Base-by-base conservation (phyloP, 2,329 filamentous ascomycete species). In the Penicillium sp. region DNA sequence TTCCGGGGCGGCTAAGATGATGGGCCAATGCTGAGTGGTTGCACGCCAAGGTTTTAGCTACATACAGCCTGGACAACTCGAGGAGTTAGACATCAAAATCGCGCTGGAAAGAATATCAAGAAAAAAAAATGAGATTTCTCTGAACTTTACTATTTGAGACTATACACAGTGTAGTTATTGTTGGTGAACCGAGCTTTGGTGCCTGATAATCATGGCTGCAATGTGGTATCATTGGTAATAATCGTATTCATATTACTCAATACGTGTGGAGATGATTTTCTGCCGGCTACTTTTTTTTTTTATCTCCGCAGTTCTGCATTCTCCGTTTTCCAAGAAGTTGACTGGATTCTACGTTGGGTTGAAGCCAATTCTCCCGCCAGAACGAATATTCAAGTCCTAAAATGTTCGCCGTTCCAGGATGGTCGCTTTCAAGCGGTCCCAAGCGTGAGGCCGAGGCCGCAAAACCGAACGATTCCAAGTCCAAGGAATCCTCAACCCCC, bases 371-470 rank as follows among this genome's bases (percentile, higher is more conserved):
- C 40, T 11, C 48, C 44, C 35, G n/a, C 18, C n/a, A n/a, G n/a
- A 18, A 15, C 9, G 14, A 25, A 25, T 23, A 20, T 23, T 15
- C 5, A 9, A 33, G 29, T 26, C 33, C 31, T 20, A 42, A 29
- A 26, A 75, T 97, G 93, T 97, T 97, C 74, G 88, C 92, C 9
- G 92, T 97, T 27, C 89, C 90, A 68, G 94, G 94, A 64, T 97
- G 93, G 92, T 90, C 90, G 37, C 81, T 97, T 33, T 85, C 90
- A 58, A 84, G 86, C 62, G 79, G 78, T 50, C 83, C 95, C 60
- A 91, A 90, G 74, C 75, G 85, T 27, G 90, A 96, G 75, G 82
- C 79, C 18, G 77, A 81, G 58, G 68, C 68, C 18, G 72, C 79
- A 50, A 71, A 72, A 60, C 67, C 72, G 53, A 65, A 69, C 62